Evolutionary conservation across 371 early-diverging fungal species (phyloP), one percentile per base, ranked within the genome.

Genomic region (Mortierella sp.): DNA sequence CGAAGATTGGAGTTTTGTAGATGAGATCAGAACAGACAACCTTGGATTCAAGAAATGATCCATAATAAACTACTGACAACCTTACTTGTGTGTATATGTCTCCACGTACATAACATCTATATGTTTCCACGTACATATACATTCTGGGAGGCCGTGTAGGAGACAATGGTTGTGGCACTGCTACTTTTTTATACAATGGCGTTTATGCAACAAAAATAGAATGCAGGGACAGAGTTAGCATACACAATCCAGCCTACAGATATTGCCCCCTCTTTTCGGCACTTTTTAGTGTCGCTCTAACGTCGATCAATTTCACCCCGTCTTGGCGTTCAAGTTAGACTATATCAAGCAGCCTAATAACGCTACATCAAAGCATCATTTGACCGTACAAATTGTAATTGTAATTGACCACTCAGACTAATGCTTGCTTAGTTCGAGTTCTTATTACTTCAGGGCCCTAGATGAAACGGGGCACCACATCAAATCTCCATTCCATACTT

Each of bases 1-100:
- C 28, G 63, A 68, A 37, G 79, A 79, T 47, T 79, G 79, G 79
- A 73, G 74, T 43, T 79, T 79, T 60, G 79, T 79, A 58, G 60
- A 79, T 37, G 79, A 79, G 64, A 70, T 79, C 34, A 61, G 74
- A 19, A 66, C 63, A 0, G 60, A 60, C 31, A 45, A 34, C 15
- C 43, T 43, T n/a, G 66, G 61, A 19, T 22, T 49, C 13, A 59
- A 57, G 15, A 53, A 19, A 23, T 53, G 17, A 29, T 15, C 23
- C 6, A n/a, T 53, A 53, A 53, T 53, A 53, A 53, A 53, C 2
- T 4, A n/a, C n/a, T 23, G n/a, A n/a, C 40, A n/a, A 17, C 47
- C n/a, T n/a, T n/a, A n/a, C n/a, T n/a, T n/a, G n/a, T n/a, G n/a
- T n/a, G 8, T 6, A 51, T 23, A 51, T 23, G 23, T 51, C 22